Percentiles rank a stretch among this genome's conserved stretches.
Evolutionary conservation across 225 moss, liverwort and hornwort species (phyloP).

Genomic region (Pseudisothecium myosuroides): DNA sequence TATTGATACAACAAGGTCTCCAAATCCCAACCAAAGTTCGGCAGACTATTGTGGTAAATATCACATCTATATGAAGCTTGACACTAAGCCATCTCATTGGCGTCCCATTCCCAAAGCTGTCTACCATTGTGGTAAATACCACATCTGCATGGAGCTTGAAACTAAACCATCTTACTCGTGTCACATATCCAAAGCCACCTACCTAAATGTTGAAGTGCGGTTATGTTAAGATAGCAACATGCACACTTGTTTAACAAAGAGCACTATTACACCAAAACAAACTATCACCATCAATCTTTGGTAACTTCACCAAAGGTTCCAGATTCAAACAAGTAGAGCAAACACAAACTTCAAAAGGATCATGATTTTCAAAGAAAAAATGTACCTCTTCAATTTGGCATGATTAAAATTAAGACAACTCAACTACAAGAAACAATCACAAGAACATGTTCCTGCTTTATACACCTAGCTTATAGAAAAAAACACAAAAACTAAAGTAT

Average conservation of each 20-base stretch:
- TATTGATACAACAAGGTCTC: too few relatives aligned
- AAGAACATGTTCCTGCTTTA: neutral
- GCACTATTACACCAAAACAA: neutral
- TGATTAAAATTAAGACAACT: neutral
- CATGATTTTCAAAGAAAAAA: neutral
- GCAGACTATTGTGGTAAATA: neutral
- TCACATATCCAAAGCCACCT: neutral
- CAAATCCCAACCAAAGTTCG: neutral
- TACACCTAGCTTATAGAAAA: neutral
- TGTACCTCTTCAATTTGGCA: neutral
- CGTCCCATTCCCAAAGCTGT: too few relatives aligned
- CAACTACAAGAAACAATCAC: accelerated
- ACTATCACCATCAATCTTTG: neutral
- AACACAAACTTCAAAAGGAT: neutral
- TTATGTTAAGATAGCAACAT: neutral
- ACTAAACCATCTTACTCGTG: neutral
- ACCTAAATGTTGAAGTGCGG: neutral
- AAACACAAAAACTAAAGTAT: neutral
- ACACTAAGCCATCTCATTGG: too few relatives aligned
- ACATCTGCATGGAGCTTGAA: neutral
- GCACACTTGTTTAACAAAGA: neutral
- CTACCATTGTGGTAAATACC: too few relatives aligned
- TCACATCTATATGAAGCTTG: neutral
- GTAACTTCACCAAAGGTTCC: neutral
- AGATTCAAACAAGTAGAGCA: neutral